These are phyloP conservation scores for Trichothecium sympodiale DNA, from an alignment of 2,329 filamentous ascomycete genomes.

Conservation along the genomic window DNA sequence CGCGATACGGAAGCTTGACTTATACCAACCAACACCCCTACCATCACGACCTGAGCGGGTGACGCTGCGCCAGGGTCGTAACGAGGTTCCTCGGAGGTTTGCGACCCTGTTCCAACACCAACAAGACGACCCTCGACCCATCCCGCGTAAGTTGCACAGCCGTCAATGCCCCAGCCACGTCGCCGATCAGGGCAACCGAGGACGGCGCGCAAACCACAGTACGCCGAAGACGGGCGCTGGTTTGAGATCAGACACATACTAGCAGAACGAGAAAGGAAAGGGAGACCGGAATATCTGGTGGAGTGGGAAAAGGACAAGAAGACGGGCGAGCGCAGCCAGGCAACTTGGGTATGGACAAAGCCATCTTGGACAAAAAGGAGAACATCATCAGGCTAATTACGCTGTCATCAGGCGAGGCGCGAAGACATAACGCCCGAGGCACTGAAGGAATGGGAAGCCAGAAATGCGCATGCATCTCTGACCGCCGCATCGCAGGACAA, in stretches of 20 bases:
- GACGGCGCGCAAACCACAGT: conserved; percentile 10
- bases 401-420: conserved; percentile 9
- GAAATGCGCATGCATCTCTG: conserved; percentile 10
- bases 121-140: background rate
- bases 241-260: conserved; percentile 22
- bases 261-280: conserved; percentile 17
- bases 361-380: conserved; percentile 7
- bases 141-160: background rate
- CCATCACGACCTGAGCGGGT: too few relatives aligned
- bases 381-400: conserved; percentile 6
- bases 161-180: conserved; percentile 21
- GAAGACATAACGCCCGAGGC: conserved; percentile 19
- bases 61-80: too few relatives aligned
- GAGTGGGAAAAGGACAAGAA: conserved; percentile 23
- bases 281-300: conserved; percentile 21
- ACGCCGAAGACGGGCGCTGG: conserved; percentile 16
- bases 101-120: background rate
- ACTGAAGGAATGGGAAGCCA: conserved; percentile 20
- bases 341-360: conserved; percentile 19
- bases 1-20: too few relatives aligned
- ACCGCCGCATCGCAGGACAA: background rate
- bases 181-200: conserved; percentile 9
- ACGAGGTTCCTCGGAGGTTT: too few relatives aligned
- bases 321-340: conserved; percentile 19
- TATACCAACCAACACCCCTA: too few relatives aligned